These are phyloP conservation scores for Debaryomycetaceae sp. DNA, from an alignment of 1,139 yeast genomes.

Conservation along the genomic window DNA sequence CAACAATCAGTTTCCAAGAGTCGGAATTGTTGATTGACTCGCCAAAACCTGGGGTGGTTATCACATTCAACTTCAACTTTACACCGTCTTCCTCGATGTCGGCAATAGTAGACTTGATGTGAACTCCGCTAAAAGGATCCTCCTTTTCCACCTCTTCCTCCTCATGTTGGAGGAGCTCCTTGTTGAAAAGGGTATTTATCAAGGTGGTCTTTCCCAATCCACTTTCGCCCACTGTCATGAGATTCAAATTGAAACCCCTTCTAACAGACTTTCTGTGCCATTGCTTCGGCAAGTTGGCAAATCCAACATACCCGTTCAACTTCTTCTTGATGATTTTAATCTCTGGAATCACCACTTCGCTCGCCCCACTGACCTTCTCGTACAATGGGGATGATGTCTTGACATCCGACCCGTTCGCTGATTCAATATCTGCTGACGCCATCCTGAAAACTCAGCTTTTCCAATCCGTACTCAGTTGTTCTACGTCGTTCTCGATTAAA, in stretches of 20 bases:
- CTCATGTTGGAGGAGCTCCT: conserved; percentile 49
- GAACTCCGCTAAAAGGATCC: conserved; percentile 33
- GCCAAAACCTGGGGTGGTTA: conserved; percentile 94
- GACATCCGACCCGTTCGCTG: conserved; percentile 5
- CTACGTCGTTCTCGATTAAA: neutral
- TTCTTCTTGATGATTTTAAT: conserved; percentile 71
- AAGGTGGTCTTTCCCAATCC: conserved; percentile 95
- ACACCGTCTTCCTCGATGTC: conserved; percentile 94
- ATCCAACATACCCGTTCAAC: conserved; percentile 91
- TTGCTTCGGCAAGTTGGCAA: conserved; percentile 96
- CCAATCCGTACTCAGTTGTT: neutral
- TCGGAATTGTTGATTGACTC: conserved; percentile 84
- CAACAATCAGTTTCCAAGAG: conserved; percentile 91
- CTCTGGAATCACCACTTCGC: conserved; percentile 26
- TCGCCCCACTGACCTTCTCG: conserved; percentile 4
- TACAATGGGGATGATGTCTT: conserved; percentile 4
- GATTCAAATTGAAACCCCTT: conserved; percentile 88
- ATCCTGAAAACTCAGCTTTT: neutral
- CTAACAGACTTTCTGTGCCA: conserved; percentile 96
- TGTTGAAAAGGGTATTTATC: conserved; percentile 86
- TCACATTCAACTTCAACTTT: conserved; percentile 75
- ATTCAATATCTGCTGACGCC: conserved; percentile 7
- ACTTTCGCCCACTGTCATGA: conserved; percentile 87
- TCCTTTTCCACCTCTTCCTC: conserved; percentile 20
- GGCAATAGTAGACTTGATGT: conserved; percentile 64